phyloP scores from a whole-genome alignment of 2,329 filamentous ascomycete genomes.

The Aulographum hederae region DNA sequence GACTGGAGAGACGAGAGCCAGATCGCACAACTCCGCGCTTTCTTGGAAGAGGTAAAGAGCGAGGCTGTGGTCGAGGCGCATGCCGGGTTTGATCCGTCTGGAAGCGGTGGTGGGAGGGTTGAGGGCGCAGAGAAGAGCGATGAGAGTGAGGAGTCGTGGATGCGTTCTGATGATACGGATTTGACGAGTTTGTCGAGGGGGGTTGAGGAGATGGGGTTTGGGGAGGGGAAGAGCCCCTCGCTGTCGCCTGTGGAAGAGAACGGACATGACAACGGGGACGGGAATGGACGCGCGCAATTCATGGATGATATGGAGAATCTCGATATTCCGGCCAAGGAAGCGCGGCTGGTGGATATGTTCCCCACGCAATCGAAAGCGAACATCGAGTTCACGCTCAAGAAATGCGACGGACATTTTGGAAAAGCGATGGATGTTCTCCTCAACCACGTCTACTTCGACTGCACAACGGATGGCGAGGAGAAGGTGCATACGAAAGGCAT shows the following conservation, averaged over 20 bases:
- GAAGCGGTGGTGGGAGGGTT: slow-evolving; percentile 36
- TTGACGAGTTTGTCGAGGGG: slow-evolving; percentile 29
- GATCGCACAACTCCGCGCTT: slow-evolving; percentile 34
- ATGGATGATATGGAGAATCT: slow-evolving; percentile 20
- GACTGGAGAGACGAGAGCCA: slow-evolving; percentile 37
- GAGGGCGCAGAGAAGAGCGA: slow-evolving; percentile 11
- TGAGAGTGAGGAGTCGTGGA: slow-evolving; percentile 15
- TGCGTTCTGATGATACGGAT: slow-evolving; percentile 26
- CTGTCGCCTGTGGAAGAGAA: slow-evolving; percentile 3
- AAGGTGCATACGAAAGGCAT: slow-evolving; percentile 45
- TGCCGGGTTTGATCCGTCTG: slow-evolving; percentile 62
- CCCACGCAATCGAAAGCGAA: slow-evolving; percentile 47
- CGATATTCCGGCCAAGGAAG: slow-evolving; percentile 42
- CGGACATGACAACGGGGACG: slow-evolving; percentile 2
- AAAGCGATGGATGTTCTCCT: slow-evolving; percentile 63
- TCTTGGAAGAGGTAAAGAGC: slow-evolving; percentile 47
- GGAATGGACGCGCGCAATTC: neutral
- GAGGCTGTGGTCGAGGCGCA: slow-evolving; percentile 49
- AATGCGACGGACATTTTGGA: slow-evolving; percentile 47
- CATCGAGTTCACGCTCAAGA: slow-evolving; percentile 47
- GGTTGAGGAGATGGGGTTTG: slow-evolving; percentile 19
- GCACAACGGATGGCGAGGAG: slow-evolving; percentile 24
- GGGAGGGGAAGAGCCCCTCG: slow-evolving; percentile 7
- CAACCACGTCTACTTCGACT: slow-evolving; percentile 58
- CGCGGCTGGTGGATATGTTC: slow-evolving; percentile 52